Evolutionary conservation across 2,329 filamentous ascomycete species (phyloP), one percentile per base, ranked within the genome.

Genomic region (Phoma sp.): DNA sequence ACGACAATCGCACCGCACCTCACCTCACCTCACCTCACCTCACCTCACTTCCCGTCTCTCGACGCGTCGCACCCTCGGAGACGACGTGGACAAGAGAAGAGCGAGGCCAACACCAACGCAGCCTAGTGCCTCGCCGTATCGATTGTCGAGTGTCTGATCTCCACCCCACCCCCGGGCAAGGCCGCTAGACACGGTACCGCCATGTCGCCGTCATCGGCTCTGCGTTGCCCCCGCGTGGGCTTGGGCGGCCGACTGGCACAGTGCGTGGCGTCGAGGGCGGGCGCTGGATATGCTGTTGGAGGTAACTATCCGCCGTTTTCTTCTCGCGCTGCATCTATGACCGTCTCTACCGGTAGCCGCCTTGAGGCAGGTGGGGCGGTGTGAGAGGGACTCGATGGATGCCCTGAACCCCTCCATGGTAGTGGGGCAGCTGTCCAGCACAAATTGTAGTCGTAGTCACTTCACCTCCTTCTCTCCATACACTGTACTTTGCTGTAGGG

Each of bases 121-220:
- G 33, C 39, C 38, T 50, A 50, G 38, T 31, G 41, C 37, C 46
- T 35, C 2, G 25, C 25, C 25, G 29, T 13, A 13, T 31, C 29
- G 29, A 31, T 31, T 13, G 29, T 13, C 29, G 12, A 19, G 15
- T 29, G 38, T 36, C 22, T 39, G 44, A 39, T 40, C 6, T 48
- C 27, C n/a, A 39, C 22, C 35, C 27, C 47, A 17, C 19, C 9
- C 19, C 9, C 15, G 25, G n/a, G 32, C 17, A 15, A 19, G 33
- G 15, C 46, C 13, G 35, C 39, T 41, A 52, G 25, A 17, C 17
- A 17, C 17, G 17, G 22, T 24, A 24, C 22, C 22, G 58, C 51
- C 43, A 71, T 74, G 71, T 68, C 64, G 68, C 67, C 65, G 66
- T 69, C 69, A 71, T 74, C 71, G 68, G 70, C 67, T 60, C 55